Evolutionary conservation across 257 asterid species (phyloP).

Genomic region (Galeopsis tetrahit): DNA sequence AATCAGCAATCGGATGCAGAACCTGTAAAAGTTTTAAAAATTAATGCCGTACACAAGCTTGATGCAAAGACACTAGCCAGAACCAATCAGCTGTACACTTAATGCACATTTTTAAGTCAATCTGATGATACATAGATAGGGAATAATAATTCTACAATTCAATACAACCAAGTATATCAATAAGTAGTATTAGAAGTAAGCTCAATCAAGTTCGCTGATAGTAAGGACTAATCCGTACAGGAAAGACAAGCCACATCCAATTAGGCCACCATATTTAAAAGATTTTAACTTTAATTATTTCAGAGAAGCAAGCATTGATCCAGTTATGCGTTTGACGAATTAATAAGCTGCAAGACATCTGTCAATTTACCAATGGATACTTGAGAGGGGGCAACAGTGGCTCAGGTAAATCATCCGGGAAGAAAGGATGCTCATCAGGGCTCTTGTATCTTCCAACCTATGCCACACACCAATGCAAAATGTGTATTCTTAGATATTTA

Average conservation of each 20-base stretch:
- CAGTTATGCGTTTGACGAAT: background rate
- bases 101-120: no score
- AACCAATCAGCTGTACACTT: no score
- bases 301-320: conserved; percentile 5
- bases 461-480: conserved; percentile 17
- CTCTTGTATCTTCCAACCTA: conserved; percentile 90
- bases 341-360: background rate
- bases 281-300: background rate
- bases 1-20: conserved; percentile 72
- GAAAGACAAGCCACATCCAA: background rate
- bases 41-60: background rate
- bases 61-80: background rate
- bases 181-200: background rate
- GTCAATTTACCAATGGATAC: conserved; percentile 71
- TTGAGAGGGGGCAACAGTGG: conserved; percentile 83
- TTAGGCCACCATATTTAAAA: background rate
- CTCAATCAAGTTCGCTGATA: background rate
- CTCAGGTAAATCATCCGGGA: conserved; percentile 65
- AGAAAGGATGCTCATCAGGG: conserved; percentile 97
- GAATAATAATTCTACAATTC: background rate
- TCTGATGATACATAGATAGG: no score
- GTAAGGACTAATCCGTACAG: conserved; percentile 10
- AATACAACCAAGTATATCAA: background rate
- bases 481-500: background rate
- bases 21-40: conserved; percentile 51